phyloP scores from a whole-genome alignment of 2,329 filamentous ascomycete genomes.

The Aureobasidium mangrovei region DNA sequence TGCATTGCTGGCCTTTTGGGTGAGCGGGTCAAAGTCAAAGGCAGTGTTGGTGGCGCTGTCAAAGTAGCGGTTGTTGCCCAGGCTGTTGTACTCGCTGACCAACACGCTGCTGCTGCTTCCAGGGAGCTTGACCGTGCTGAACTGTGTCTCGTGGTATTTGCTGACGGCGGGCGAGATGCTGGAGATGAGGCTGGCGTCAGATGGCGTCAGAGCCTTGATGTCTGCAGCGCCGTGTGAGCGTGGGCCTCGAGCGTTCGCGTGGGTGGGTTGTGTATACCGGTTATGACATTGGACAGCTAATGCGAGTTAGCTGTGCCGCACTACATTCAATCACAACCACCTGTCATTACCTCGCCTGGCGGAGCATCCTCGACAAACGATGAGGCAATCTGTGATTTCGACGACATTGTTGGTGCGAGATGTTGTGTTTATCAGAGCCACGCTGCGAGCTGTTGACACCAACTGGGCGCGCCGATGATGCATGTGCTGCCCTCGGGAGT shows the following conservation, averaged over 20 bases:
- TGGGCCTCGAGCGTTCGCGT: not conserved
- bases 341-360: slow-evolving; percentile 72
- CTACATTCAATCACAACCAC: slow-evolving; percentile 17
- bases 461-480: too few relatives aligned
- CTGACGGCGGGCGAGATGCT: slow-evolving; percentile 76
- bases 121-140: slow-evolving; percentile 79
- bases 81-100: slow-evolving; percentile 75
- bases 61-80: slow-evolving; percentile 77
- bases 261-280: slow-evolving; percentile 49
- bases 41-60: slow-evolving; percentile 82
- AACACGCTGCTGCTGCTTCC: slow-evolving; percentile 65
- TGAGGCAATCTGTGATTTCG: slow-evolving; percentile 38
- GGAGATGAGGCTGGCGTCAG: slow-evolving; percentile 57
- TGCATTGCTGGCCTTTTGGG: slow-evolving; percentile 74
- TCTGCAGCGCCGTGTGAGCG: slow-evolving; percentile 44
- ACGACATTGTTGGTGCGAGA: slow-evolving; percentile 16
- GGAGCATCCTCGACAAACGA: slow-evolving; percentile 91
- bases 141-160: slow-evolving; percentile 95
- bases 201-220: slow-evolving; percentile 75
- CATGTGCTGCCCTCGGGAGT: too few relatives aligned
- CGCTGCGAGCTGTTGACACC: too few relatives aligned
- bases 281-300: slow-evolving; percentile 79
- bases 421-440: too few relatives aligned
- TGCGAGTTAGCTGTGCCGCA: slow-evolving; percentile 19
- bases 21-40: slow-evolving; percentile 78